Evolutionary conservation across 1,139 yeast genomes (phyloP).

Genomic region (Maudiozyma humilis): DNA sequence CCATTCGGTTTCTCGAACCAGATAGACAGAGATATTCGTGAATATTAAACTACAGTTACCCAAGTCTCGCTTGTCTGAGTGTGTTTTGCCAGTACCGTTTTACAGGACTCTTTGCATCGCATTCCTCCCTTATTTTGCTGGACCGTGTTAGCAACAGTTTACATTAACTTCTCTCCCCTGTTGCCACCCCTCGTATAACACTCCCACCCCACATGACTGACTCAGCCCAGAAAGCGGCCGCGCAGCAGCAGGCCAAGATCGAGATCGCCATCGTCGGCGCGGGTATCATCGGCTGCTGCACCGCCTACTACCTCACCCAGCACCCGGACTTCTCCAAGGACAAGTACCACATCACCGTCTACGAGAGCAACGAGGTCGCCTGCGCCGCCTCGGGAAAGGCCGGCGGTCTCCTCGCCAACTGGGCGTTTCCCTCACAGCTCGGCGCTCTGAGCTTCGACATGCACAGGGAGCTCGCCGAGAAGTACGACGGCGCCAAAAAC

Average conservation of each 20-base stretch:
- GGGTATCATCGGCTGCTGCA: conserved; percentile 92
- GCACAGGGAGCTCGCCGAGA: conserved; percentile 74
- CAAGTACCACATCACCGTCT: conserved; percentile 72
- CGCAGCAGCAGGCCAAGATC: conserved; percentile 37
- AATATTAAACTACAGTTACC: no score
- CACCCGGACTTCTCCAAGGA: conserved; percentile 72
- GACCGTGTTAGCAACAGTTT: no score
- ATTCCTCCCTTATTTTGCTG: no score
- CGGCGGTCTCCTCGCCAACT: conserved; percentile 84
- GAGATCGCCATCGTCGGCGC: conserved; percentile 82
- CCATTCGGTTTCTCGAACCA: no score
- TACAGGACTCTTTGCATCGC: no score
- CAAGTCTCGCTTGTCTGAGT: no score
- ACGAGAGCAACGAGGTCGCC: conserved; percentile 88
- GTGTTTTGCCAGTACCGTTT: no score
- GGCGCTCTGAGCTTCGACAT: conserved; percentile 81
- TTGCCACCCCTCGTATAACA: no score
- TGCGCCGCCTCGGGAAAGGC: conserved; percentile 98
- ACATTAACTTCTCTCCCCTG: no score
- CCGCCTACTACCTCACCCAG: conserved; percentile 78
- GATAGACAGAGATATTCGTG: no score
- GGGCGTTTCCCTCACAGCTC: conserved; percentile 96
- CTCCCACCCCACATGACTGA: neutral
- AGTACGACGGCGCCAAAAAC: conserved; percentile 68
- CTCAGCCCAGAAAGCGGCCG: conserved; percentile 41